phyloP scores from a whole-genome alignment of 768 basidiomycete species.

The Psilocybe cyanescens region DNA sequence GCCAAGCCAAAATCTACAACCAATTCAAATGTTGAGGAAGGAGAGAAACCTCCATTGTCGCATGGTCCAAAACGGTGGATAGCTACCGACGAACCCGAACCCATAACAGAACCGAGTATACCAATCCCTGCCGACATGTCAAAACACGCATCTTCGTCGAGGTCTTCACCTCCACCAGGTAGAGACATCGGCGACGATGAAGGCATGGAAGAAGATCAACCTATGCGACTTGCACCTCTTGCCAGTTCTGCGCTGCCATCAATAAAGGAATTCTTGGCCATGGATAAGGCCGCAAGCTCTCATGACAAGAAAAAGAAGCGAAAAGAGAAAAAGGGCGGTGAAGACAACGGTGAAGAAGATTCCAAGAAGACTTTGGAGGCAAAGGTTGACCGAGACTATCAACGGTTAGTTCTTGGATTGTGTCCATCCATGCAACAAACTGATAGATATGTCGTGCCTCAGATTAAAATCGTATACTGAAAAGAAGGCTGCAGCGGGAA shows the following conservation, averaged over 20 bases:
- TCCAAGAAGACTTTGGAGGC: constrained; percentile 34
- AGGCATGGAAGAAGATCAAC: constrained; percentile 46
- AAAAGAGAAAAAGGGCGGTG: constrained; percentile 64
- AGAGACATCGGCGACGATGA: constrained; percentile 32
- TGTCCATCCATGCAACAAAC: neutral
- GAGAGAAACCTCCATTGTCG: constrained; percentile 16
- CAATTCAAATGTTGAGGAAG: constrained; percentile 4
- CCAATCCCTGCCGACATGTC: constrained; percentile 10
- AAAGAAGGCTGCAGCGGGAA: constrained; percentile 34
- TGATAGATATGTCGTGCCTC: neutral
- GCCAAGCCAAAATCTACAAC: constrained; percentile 1
- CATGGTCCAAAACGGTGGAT: constrained; percentile 48
- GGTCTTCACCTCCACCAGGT: constrained; percentile 20
- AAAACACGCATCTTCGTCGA: constrained; percentile 4
- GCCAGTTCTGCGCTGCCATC: constrained; percentile 82
- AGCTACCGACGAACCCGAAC: constrained; percentile 34
- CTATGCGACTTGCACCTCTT: constrained; percentile 71
- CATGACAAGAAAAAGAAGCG: constrained; percentile 70
- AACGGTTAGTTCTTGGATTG: constrained; percentile 42
- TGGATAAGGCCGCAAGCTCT: constrained; percentile 70
- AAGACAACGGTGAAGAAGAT: constrained; percentile 32
- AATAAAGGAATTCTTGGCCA: constrained; percentile 79
- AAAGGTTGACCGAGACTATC: constrained; percentile 56
- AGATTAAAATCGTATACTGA: constrained; percentile 49
- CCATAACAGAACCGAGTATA: constrained; percentile 2